These are phyloP conservation scores for Heterobasidion parviporum DNA, from an alignment of 1,284 basidiomycete species.

Conservation along the genomic window DNA sequence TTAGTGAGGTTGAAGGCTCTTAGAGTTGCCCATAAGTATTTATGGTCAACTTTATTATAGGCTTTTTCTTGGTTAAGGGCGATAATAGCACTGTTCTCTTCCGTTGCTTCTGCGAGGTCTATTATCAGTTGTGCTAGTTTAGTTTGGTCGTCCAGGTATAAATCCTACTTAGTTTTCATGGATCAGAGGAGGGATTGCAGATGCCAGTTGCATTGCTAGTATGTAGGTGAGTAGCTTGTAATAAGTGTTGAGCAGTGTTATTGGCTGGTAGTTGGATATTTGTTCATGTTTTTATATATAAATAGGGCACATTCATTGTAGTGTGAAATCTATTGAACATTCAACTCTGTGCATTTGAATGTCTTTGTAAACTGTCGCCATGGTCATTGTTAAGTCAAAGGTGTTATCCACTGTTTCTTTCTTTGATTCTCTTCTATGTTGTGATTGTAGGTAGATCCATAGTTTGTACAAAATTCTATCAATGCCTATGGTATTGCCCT, in stretches of 20 bases:
- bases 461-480: no score
- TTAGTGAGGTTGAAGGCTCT: conserved; percentile 13
- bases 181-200: fast-evolving
- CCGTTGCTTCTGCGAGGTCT: conserved; percentile 15
- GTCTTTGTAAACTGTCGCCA: no score
- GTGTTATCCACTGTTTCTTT: no score
- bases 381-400: no score
- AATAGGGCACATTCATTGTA: conserved; percentile 25
- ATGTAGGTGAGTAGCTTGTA: conserved; percentile 13
- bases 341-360: no score
- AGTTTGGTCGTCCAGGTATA: conserved; percentile 7
- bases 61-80: conserved; percentile 26
- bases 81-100: conserved; percentile 17
- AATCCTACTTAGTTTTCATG: conserved; percentile 5
- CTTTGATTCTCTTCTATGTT: no score
- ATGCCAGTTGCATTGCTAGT: not conserved
- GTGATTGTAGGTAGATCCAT: no score
- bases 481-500: no score
- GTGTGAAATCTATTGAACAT: no score
- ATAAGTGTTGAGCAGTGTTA: conserved; percentile 24
- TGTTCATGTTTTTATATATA: conserved; percentile 24
- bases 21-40: conserved; percentile 20
- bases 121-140: conserved; percentile 14
- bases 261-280: conserved; percentile 24
- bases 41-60: conserved; percentile 21